These are phyloP conservation scores for Xylariomycetidae sp. DNA, from an alignment of 2,329 filamentous ascomycete species.

Conservation along the genomic window DNA sequence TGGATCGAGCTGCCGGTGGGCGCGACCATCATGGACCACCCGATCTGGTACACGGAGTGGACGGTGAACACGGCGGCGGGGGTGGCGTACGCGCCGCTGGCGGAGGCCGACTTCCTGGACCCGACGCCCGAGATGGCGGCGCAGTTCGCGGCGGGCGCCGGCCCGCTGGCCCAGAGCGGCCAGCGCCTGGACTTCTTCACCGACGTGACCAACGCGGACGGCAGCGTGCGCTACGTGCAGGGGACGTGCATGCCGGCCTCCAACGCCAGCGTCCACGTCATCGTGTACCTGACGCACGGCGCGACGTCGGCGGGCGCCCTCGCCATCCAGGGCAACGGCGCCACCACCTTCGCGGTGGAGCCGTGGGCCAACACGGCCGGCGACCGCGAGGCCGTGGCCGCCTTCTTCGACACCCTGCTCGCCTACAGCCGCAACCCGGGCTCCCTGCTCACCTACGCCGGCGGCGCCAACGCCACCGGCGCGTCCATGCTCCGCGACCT, in stretches of 20 bases:
- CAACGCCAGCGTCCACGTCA: constrained; percentile 9
- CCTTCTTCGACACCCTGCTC: constrained; percentile 3
- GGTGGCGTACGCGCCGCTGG: constrained; percentile 39
- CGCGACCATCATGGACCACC: constrained; percentile 30
- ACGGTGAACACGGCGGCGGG: constrained; percentile 7
- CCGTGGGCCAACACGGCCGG: constrained; percentile 4
- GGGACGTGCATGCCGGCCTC: constrained; percentile 8
- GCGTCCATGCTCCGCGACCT: constrained; percentile 34
- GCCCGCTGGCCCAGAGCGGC: constrained; percentile 43
- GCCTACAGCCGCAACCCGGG: constrained; percentile 2
- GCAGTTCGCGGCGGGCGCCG: constrained; percentile 33
- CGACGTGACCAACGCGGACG: constrained; percentile 27
- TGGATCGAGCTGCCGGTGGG: constrained; percentile 35
- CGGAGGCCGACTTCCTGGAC: constrained; percentile 38
- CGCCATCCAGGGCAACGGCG: constrained; percentile 1
- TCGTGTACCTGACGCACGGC: constrained; percentile 14
- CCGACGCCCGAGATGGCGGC: constrained; percentile 12
- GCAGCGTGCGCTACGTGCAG: constrained; percentile 12
- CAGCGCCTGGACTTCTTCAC: constrained; percentile 44
- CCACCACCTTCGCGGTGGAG: not conserved
- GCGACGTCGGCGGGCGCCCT: constrained; percentile 8
- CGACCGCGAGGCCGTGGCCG: constrained; percentile 3
- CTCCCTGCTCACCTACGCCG: constrained; percentile 33
- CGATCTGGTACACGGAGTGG: constrained; percentile 3
- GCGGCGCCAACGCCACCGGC: constrained; percentile 30